Percentiles rank a stretch among this genome's conserved stretches.
phyloP scores from a whole-genome alignment of 1,284 basidiomycete species.

The Ustilago sp. region DNA sequence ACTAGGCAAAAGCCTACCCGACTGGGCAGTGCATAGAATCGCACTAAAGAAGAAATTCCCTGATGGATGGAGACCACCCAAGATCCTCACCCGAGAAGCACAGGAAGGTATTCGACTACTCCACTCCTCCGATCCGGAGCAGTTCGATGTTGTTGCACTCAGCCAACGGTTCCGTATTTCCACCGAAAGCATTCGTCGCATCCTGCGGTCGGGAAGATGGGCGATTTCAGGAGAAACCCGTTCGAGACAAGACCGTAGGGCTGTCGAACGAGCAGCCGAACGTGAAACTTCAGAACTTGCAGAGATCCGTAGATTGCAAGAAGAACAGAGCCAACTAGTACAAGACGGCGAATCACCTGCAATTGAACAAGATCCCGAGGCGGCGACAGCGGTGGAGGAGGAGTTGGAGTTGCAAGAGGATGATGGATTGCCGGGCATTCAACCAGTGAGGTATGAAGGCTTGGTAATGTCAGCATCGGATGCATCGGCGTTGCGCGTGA shows the following conservation, averaged over 20 bases:
- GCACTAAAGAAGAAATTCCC: slow-evolving; percentile 59
- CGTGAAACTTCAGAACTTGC: slow-evolving; percentile 41
- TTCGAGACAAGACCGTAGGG: slow-evolving; percentile 43
- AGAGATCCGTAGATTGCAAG: slow-evolving; percentile 32
- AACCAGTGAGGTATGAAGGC: slow-evolving; percentile 62
- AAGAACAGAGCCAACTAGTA: slow-evolving; percentile 38
- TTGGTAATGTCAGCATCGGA: slow-evolving; percentile 57
- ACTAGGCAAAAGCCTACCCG: slow-evolving; percentile 50
- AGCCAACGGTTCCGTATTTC: slow-evolving; percentile 60
- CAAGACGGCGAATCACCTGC: slow-evolving; percentile 35
- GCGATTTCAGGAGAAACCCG: slow-evolving; percentile 32
- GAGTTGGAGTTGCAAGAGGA: slow-evolving; percentile 27
- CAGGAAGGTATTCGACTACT: slow-evolving; percentile 64
- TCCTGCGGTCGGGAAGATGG: slow-evolving; percentile 54
- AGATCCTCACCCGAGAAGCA: slow-evolving; percentile 64
- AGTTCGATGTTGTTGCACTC: slow-evolving; percentile 50
- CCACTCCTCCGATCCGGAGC: slow-evolving; percentile 61
- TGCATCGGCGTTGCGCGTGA: slow-evolving; percentile 31
- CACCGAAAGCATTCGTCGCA: slow-evolving; percentile 61
- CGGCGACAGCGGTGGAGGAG: slow-evolving; percentile 15
- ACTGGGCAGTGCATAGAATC: slow-evolving; percentile 60
- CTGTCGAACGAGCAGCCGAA: slow-evolving; percentile 32
- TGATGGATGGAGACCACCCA: slow-evolving; percentile 65
- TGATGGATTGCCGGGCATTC: slow-evolving; percentile 20
- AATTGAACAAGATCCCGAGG: slow-evolving; percentile 28